Evolutionary conservation across 441 rosid genomes (phyloP).

Genomic region (Pelargonium citronellum): DNA sequence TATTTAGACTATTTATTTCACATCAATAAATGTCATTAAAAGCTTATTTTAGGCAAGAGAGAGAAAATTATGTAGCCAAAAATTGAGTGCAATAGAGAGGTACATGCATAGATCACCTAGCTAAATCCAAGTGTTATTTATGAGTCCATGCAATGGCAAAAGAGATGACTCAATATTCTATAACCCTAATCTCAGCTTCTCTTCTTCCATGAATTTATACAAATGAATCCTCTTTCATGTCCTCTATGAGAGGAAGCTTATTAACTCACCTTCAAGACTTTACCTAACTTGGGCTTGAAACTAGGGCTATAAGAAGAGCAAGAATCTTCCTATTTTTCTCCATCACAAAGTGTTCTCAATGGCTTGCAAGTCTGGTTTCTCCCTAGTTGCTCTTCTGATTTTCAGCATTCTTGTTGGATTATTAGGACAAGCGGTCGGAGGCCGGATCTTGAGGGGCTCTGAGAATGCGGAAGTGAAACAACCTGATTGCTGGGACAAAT

Average conservation of each 20-base stretch:
- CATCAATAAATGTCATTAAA: background rate
- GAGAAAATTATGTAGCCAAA: background rate
- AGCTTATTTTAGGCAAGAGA: background rate
- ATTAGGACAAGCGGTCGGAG: background rate
- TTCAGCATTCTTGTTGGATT: background rate
- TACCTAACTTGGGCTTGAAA: background rate
- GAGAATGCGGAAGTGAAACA: background rate
- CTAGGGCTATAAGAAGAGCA: conserved; percentile 1
- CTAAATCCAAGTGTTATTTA: too few relatives aligned
- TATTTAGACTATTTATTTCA: background rate
- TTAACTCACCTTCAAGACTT: background rate
- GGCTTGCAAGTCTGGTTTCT: background rate
- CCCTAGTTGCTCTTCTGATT: background rate
- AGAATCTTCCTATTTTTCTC: background rate
- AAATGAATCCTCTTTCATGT: too few relatives aligned
- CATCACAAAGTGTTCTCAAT: background rate
- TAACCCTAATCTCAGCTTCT: too few relatives aligned
- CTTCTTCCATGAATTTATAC: too few relatives aligned
- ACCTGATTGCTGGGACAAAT: background rate
- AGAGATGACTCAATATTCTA: too few relatives aligned
- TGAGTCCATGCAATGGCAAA: too few relatives aligned
- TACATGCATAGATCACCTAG: background rate
- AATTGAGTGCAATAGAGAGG: conserved; percentile 2
- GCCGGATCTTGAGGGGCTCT: background rate
- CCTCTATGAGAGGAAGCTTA: too few relatives aligned